A percentile compares a stretch with the other conserved stretches of the same genome.
Conservation (phyloP, 495 filamentous ascomycete species). For the Glutinoglossum americanum region DNA sequence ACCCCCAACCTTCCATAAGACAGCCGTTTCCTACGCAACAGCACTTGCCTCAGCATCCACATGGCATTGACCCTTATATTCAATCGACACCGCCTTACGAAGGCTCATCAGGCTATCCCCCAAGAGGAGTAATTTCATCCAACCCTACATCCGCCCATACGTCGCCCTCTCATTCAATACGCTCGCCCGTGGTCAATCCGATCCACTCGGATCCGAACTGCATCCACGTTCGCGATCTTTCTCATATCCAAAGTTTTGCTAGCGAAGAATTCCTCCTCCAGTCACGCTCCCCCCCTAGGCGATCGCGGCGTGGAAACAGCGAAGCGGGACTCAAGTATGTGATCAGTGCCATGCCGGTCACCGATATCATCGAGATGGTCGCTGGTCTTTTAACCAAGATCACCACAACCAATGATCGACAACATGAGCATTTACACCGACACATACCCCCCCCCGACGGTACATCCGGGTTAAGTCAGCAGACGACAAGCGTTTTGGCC, state of each 20-base stretch:
- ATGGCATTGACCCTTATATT: neutral
- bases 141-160: slow-evolving; percentile 25
- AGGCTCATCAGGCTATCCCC: neutral
- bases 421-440: slow-evolving; percentile 63
- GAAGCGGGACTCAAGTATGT: slow-evolving; percentile 50
- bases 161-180: slow-evolving; percentile 28
- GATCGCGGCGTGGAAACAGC: slow-evolving; percentile 22
- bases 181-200: slow-evolving; percentile 28
- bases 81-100: slow-evolving; percentile 3
- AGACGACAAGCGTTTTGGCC: slow-evolving; percentile 83
- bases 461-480: slow-evolving; percentile 41
- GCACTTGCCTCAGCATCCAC: slow-evolving; percentile 1
- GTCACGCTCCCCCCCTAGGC: slow-evolving; percentile 19
- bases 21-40: slow-evolving; percentile 2
- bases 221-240: slow-evolving; percentile 65
- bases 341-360: slow-evolving; percentile 93
- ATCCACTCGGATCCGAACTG: slow-evolving; percentile 41
- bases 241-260: slow-evolving; percentile 77
- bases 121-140: slow-evolving; percentile 18
- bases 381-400: slow-evolving; percentile 96
- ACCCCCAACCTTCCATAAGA: neutral
- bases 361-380: slow-evolving; percentile 99
- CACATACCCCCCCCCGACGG: slow-evolving; percentile 46
- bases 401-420: slow-evolving; percentile 85
- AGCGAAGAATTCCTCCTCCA: slow-evolving; percentile 43